Evolutionary conservation across 192 early-diverging fungal species (phyloP), one percentile per base, ranked within the genome.

Genomic region (Podila minutissima): DNA sequence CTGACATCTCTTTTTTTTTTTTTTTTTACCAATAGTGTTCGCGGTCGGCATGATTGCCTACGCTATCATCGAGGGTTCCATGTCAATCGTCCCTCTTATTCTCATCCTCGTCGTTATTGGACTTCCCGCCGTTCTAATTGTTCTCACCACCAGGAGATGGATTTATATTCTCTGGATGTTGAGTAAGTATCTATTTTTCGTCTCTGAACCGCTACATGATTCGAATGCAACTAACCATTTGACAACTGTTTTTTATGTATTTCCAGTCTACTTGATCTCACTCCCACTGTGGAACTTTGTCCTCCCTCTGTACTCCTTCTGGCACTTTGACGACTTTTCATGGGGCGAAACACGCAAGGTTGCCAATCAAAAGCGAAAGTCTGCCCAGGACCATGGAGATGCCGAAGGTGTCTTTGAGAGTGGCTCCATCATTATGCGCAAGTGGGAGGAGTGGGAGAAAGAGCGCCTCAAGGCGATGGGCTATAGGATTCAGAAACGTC

Each of bases 251-350:
- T 32, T 89, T 91, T 92, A 92, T 88, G 22, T 55, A 55, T 65
- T 46, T 22, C 20, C 93, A 74, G 87, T 98, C 13, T 92, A 91
- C 64, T 82, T 94, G 59, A 60, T 92, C 35, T 93, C 97, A 15
- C 85, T 98, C 33, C 97, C 97, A 15, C 75, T 99, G 20, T 99
- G 97, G 97, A 97, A 99, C 82, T 89, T 98, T 64, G 73, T 99
- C 48, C 89, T 99, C 29, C 97, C 97, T 8, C 51, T 92, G 0
- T 99, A 99, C 72, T 91, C 96, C 8, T 97, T 93, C 85, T 97
- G 95, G 95, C 93, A 96, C 82, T 96, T 96, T 85, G 94, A 95
- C 77, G 95, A 97, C 72, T 97, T 97, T 64, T 91, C 90, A 41
- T 96, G 94, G 93, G 94, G 93, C 20, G 89, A 90, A 32, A 95